Conservation (phyloP, 2,329 filamentous ascomycete species). For the Helotiales sp. region DNA sequence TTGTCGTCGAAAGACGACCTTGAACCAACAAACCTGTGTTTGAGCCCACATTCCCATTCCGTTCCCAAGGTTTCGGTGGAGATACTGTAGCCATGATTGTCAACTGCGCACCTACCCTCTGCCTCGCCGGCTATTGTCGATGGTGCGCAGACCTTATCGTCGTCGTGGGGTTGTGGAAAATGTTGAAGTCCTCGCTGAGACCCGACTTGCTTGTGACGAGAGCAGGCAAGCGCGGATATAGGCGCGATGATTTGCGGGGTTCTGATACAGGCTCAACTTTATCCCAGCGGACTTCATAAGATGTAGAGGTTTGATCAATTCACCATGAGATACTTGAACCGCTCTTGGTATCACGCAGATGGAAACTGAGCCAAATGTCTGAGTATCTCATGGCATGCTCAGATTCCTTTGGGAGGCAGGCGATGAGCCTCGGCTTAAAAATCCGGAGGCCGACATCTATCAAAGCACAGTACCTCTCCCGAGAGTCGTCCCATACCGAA, state of each 20-base stretch:
- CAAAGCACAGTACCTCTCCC: too few species aligned
- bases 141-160: constrained; percentile 20
- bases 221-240: constrained; percentile 6
- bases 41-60: constrained; percentile 47
- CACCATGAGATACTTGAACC: not conserved
- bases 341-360: not conserved
- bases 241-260: constrained; percentile 13
- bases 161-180: not conserved
- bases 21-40: constrained; percentile 31
- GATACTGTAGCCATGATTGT: constrained; percentile 58
- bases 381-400: not conserved
- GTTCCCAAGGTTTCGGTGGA: constrained; percentile 97
- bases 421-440: constrained; percentile 5
- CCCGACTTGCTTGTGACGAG: constrained; percentile 13
- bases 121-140: constrained; percentile 4
- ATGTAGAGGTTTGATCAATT: not conserved
- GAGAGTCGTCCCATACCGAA: too few species aligned
- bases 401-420: not conserved
- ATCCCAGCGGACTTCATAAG: not conserved
- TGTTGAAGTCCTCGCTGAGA: not conserved
- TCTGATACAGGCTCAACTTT: not conserved
- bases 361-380: not conserved
- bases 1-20: not conserved
- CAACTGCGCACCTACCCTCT: constrained; percentile 5
- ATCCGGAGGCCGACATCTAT: not conserved